A percentile compares a stretch with the other conserved stretches of the same genome.
phyloP scores from a whole-genome alignment of 2,329 filamentous ascomycete species.

The Diaporthe capsici region DNA sequence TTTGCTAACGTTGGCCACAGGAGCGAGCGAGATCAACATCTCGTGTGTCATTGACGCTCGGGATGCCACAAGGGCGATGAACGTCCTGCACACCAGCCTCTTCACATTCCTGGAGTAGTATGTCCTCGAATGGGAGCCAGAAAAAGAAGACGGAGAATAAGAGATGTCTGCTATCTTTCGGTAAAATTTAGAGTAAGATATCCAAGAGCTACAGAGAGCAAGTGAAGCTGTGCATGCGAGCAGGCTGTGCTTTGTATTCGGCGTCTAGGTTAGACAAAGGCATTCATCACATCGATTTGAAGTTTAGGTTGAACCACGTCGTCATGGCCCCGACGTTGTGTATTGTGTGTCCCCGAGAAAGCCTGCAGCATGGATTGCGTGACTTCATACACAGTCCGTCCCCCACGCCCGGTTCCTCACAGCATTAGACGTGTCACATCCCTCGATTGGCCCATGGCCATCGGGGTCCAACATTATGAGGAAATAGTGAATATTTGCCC shows the following conservation, averaged over 20 bases:
- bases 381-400: too few relatives aligned
- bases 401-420: too few relatives aligned
- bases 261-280: neutral
- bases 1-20: slow-evolving; percentile 59
- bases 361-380: neutral
- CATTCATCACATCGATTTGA: neutral
- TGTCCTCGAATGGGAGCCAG: too few relatives aligned
- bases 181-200: neutral
- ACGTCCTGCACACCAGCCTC: slow-evolving; percentile 94
- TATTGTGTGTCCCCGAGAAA: neutral
- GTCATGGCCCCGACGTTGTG: neutral
- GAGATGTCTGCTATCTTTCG: neutral
- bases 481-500: too few relatives aligned
- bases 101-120: slow-evolving; percentile 92
- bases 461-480: too few relatives aligned
- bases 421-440: too few relatives aligned
- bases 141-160: neutral
- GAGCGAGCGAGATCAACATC: slow-evolving; percentile 98
- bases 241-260: neutral
- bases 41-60: slow-evolving; percentile 95
- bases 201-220: slow-evolving; percentile 6
- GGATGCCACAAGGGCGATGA: slow-evolving; percentile 93
- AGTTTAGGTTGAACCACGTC: neutral
- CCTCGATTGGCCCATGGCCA: neutral
- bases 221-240: neutral